A percentile compares a stretch with the other conserved stretches of the same genome.
Conservation (phyloP, 202 grass and related monocot genomes). For the Panicum virgatum region DNA sequence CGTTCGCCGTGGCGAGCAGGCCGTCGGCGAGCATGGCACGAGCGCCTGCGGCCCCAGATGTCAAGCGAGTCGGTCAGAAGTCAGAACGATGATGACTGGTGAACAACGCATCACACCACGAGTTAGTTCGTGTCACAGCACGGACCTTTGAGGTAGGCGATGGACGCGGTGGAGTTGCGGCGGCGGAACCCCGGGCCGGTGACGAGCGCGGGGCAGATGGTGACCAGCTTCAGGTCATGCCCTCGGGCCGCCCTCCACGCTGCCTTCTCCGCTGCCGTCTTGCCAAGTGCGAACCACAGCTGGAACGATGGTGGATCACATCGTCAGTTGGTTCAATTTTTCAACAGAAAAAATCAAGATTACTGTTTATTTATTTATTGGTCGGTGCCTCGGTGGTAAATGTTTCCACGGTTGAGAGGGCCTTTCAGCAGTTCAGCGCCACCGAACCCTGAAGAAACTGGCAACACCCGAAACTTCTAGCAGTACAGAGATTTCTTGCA, state of each 20-base stretch:
- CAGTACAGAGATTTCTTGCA: background rate
- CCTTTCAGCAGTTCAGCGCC: background rate
- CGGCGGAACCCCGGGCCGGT: slow-evolving; percentile 83
- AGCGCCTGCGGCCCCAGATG: slow-evolving; percentile 43
- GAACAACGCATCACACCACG: background rate
- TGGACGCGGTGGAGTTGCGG: slow-evolving; percentile 81
- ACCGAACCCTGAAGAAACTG: background rate
- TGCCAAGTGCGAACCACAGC: slow-evolving; percentile 94
- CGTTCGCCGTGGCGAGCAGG: slow-evolving; percentile 73
- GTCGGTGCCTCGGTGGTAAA: background rate
- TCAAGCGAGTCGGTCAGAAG: background rate
- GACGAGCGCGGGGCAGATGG: slow-evolving; percentile 79
- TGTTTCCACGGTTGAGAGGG: background rate
- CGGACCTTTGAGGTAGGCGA: slow-evolving; percentile 94
- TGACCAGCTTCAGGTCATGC: slow-evolving; percentile 84
- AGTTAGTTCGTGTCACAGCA: background rate
- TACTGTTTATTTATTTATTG: no score
- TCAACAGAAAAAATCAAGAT: no score
- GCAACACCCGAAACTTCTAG: background rate
- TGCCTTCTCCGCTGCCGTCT: slow-evolving; percentile 90
- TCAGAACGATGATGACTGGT: background rate
- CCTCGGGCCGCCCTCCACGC: slow-evolving; percentile 88
- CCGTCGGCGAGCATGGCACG: slow-evolving; percentile 70
- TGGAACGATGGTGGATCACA: slow-evolving; percentile 22
- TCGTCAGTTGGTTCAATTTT: background rate